Base-by-base conservation (phyloP, 2,329 filamentous ascomycete genomes). In the Aspergillus novofumigatus region DNA sequence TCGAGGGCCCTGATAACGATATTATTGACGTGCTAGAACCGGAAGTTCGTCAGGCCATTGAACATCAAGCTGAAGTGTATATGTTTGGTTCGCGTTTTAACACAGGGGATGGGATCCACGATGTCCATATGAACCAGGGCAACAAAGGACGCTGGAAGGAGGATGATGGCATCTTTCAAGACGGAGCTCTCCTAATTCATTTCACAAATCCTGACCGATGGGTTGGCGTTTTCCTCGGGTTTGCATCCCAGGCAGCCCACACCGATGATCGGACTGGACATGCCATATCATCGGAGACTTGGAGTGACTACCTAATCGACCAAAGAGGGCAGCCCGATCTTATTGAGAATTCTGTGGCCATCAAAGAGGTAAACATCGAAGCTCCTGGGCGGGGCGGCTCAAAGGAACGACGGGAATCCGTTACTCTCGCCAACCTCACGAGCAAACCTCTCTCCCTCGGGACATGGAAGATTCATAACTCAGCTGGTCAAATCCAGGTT, bases 1-100 rank as follows among this genome's bases (percentile, higher is more conserved):
- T 61, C 23, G 47, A 54, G 3, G 64, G 63, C 1, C 58, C 57
- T 2, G 54, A 64, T 26, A 66, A 56, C 80, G 64, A 76, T 71
- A 48, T 82, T 67, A 49, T 65, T 1, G 58, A 66, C 11, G 49
- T 61, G 0, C 26, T 66, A 1, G 56, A 56, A 3, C 64, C 64
- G 28, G 53, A 57, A 21, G 17, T 66, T 7, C 28, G 58, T 14
- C 35, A 57, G 3, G 58, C 61, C 1, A 53, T 66, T 11, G 25
- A 52, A 1, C 11, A 61, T 4, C 38, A 61, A 1, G 59, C 62
- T n/a, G 48, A 58, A 10, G 35, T 64, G 5, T 66, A 66, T 7
- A 7, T 66, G 0, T 66, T 62, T 49, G 64, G 64, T 1, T 59
- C 56, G 2, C 38, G 48, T 4, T 64, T 61, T 28, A 41, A 35